A percentile compares a stretch with the other conserved stretches of the same genome.
These are phyloP conservation scores for Vigna radiata DNA, from an alignment of 306 rosid species.

Conservation along the genomic window DNA sequence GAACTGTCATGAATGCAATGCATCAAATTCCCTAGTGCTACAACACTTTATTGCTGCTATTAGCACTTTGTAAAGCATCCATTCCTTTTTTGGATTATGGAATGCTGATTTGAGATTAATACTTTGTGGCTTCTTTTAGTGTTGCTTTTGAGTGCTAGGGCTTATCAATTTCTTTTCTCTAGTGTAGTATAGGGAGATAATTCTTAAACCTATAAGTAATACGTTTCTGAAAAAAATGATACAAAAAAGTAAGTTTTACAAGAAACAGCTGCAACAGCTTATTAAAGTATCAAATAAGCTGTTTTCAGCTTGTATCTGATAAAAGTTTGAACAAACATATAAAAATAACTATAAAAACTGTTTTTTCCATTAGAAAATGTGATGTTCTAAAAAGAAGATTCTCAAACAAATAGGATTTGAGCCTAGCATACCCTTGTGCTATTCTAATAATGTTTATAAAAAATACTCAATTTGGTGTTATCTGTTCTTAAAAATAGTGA, in stretches of 20 bases:
- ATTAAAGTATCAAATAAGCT: no score
- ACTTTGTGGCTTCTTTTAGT: not conserved
- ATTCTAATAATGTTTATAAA: not conserved
- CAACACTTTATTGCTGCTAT: conserved; percentile 13
- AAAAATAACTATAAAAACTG: no score
- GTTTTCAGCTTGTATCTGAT: no score
- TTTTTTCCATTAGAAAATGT: no score
- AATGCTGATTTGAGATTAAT: conserved; percentile 5
- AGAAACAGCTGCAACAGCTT: no score
- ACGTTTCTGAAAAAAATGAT: no score
- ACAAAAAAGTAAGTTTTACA: no score
- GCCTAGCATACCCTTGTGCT: not conserved
- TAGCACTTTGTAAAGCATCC: not conserved
- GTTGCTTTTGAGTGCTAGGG: not conserved
- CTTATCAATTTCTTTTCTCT: not conserved
- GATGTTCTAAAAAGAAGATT: no score
- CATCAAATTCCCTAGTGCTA: conserved; percentile 3
- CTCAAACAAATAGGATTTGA: not conserved
- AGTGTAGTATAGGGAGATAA: not conserved
- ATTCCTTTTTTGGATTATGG: conserved; percentile 9
- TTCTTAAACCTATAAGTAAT: no score
- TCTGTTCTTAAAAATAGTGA: not conserved
- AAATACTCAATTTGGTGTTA: not conserved
- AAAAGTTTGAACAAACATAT: no score
- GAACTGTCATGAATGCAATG: conserved; percentile 12